Conservation (phyloP, 805 yeast genomes). For the Pichia rugopelliculosa region DNA sequence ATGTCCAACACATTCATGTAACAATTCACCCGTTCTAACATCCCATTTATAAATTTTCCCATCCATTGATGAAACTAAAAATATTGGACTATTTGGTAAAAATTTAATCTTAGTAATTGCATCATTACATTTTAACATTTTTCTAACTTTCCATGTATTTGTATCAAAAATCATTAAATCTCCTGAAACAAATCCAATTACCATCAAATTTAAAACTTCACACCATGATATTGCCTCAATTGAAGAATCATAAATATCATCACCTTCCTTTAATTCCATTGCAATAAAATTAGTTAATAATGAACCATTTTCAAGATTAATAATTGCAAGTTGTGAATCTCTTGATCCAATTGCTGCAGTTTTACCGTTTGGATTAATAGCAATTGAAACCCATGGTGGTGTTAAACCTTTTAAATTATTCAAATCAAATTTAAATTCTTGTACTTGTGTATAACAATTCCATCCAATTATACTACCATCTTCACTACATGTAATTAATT, state of each 20-base stretch:
- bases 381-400: conserved; percentile 84
- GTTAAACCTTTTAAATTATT: conserved; percentile 63
- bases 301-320: conserved; percentile 69
- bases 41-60: conserved; percentile 87
- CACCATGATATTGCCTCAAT: conserved; percentile 78
- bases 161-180: conserved; percentile 77
- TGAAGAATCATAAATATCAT: conserved; percentile 58
- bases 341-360: conserved; percentile 76
- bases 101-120: conserved; percentile 78
- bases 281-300: conserved; percentile 61
- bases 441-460: conserved; percentile 77
- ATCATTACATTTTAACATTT: conserved; percentile 61
- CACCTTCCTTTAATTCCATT: conserved; percentile 46
- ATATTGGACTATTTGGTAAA: conserved; percentile 42
- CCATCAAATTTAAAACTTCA: conserved; percentile 53
- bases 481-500: conserved; percentile 69
- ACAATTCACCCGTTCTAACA: conserved; percentile 71
- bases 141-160: conserved; percentile 80
- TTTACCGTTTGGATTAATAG: conserved; percentile 37
- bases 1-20: conserved; percentile 83
- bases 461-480: conserved; percentile 84
- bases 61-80: conserved; percentile 73
- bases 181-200: conserved; percentile 87
- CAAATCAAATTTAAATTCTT: conserved; percentile 58
- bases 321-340: conserved; percentile 78